Evolutionary conservation across 2,329 filamentous ascomycete genomes (phyloP).

Genomic region (Dactylellina parvicollis): DNA sequence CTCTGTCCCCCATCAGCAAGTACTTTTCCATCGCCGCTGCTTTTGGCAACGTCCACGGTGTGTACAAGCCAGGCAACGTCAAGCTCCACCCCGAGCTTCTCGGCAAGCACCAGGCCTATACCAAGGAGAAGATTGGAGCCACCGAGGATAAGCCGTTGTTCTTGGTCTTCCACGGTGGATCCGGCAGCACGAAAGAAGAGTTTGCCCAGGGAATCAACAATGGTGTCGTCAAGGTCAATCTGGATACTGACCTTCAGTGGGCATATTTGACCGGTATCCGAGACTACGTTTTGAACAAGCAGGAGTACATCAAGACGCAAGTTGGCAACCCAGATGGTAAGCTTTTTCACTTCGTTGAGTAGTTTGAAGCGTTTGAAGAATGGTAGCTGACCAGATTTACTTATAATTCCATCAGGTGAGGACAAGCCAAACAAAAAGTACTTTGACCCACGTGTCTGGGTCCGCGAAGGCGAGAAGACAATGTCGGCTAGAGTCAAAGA

Average conservation of each 20-base stretch:
- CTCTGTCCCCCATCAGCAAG: conserved; percentile 83
- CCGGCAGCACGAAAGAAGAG: conserved; percentile 88
- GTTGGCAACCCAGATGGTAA: conserved; percentile 89
- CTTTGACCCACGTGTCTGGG: conserved; percentile 92
- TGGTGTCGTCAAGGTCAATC: conserved; percentile 99
- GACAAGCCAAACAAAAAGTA: conserved; percentile 99
- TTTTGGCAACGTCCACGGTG: conserved; percentile 98
- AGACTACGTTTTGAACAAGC: conserved; percentile 92
- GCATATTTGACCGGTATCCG: conserved; percentile 92
- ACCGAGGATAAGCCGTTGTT: conserved; percentile 90
- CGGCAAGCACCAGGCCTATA: conserved; percentile 92
- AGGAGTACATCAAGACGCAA: conserved; percentile 86
- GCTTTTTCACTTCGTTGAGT: not conserved
- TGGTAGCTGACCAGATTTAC: not conserved
- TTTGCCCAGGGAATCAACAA: conserved; percentile 87
- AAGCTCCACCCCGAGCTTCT: conserved; percentile 95
- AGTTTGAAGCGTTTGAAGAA: not conserved
- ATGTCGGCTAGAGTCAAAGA: conserved; percentile 83
- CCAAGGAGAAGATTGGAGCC: conserved; percentile 79
- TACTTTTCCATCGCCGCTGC: conserved; percentile 99
- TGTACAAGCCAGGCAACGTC: conserved; percentile 98
- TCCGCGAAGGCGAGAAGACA: conserved; percentile 95
- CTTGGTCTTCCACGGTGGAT: conserved; percentile 99
- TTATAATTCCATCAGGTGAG: conserved; percentile 63
- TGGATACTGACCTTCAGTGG: conserved; percentile 76